Evolutionary conservation across 179 eudicot genomes (phyloP).

Genomic region (Vitellaria paradoxa): DNA sequence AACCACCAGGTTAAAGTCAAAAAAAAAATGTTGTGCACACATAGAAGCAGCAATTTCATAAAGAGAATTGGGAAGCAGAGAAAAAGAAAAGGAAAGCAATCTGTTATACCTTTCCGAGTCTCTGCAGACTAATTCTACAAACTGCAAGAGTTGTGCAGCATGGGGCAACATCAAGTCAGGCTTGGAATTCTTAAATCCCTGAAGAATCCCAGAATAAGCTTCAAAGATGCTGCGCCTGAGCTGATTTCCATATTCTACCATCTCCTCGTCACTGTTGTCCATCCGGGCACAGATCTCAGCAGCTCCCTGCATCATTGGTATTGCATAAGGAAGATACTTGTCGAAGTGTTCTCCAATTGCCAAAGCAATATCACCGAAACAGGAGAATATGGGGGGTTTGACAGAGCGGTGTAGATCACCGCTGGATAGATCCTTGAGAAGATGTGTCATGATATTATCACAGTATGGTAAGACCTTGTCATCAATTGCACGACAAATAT

Average conservation of each 20-base stretch:
- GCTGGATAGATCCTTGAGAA: constrained; percentile 85
- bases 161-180: constrained; percentile 76
- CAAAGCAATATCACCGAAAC: constrained; percentile 92
- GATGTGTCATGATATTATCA: constrained; percentile 79
- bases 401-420: constrained; percentile 78
- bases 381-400: constrained; percentile 88
- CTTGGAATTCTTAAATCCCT: constrained; percentile 86
- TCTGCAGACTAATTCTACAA: constrained; percentile 63
- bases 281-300: constrained; percentile 77
- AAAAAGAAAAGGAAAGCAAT: neutral
- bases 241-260: constrained; percentile 76
- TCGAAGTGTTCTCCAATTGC: constrained; percentile 82
- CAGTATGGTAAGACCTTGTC: constrained; percentile 80
- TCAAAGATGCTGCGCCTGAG: constrained; percentile 82
- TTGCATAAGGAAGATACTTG: constrained; percentile 66
- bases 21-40: neutral
- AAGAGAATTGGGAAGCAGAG: neutral
- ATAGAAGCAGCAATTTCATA: neutral
- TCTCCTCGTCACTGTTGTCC: constrained; percentile 67
- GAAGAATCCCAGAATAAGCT: constrained; percentile 90
- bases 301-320: constrained; percentile 90
- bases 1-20: neutral
- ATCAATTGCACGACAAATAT: constrained; percentile 81
- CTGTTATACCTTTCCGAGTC: constrained; percentile 53
- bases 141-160: constrained; percentile 82